Conservation (phyloP, 306 rosid genomes). For the Carpinus viminea region DNA sequence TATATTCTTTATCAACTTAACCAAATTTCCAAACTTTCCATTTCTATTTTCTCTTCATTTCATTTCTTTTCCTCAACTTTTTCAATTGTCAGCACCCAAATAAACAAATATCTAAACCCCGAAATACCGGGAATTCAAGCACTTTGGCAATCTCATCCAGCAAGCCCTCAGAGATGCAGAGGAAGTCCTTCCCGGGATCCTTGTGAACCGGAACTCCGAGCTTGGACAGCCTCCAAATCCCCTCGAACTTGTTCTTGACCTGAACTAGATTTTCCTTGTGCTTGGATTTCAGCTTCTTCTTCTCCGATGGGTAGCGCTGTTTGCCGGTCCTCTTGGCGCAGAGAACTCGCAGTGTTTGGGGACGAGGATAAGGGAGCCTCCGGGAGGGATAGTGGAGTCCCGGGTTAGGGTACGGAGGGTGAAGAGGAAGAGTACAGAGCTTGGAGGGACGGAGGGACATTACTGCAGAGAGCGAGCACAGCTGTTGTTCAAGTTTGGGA, state of each 20-base stretch:
- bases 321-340: slow-evolving; percentile 77
- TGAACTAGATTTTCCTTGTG: slow-evolving; percentile 44
- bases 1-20: neutral
- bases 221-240: slow-evolving; percentile 80
- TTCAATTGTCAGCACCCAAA: slow-evolving; percentile 3
- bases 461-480: neutral
- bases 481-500: slow-evolving; percentile 19
- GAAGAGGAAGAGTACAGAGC: slow-evolving; percentile 28
- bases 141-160: slow-evolving; percentile 71
- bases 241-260: slow-evolving; percentile 52
- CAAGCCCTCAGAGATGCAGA: slow-evolving; percentile 63
- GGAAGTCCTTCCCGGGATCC: slow-evolving; percentile 88
- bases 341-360: slow-evolving; percentile 36
- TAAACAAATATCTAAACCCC: neutral
- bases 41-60: neutral
- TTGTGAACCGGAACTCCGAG: slow-evolving; percentile 64
- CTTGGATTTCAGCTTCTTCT: slow-evolving; percentile 69
- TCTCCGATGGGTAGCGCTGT: slow-evolving; percentile 90
- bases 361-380: slow-evolving; percentile 18
- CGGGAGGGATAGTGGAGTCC: slow-evolving; percentile 13
- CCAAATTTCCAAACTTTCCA: neutral
- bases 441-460: slow-evolving; percentile 63
- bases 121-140: slow-evolving; percentile 70
- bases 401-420: slow-evolving; percentile 27
- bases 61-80: neutral